Evolutionary conservation across 768 basidiomycete genomes (phyloP).

Genomic region (Russula sp.): DNA sequence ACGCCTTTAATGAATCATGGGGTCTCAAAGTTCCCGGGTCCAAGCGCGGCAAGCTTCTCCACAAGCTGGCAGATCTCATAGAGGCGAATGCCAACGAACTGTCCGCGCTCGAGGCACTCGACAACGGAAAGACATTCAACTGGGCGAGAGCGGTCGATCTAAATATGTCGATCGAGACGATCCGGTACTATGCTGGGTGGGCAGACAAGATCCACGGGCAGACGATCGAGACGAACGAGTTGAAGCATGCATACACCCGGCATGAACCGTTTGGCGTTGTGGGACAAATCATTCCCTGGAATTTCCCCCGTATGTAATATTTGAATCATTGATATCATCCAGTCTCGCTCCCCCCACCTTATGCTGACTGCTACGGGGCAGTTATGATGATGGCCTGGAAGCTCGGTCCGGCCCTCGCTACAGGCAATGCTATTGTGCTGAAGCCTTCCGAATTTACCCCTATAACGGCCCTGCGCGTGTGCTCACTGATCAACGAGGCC

Average conservation of each 20-base stretch:
- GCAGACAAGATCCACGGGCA: constrained; percentile 80
- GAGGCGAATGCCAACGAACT: constrained; percentile 55
- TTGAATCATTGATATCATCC: not conserved
- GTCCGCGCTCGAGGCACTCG: constrained; percentile 65
- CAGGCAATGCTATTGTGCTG: constrained; percentile 54
- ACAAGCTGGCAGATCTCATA: constrained; percentile 57
- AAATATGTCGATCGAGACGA: constrained; percentile 35
- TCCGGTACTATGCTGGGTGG: constrained; percentile 85
- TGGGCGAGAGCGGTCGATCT: constrained; percentile 48
- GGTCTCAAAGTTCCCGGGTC: constrained; percentile 52
- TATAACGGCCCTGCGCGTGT: constrained; percentile 43
- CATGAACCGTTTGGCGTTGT: constrained; percentile 56
- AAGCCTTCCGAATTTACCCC: constrained; percentile 62
- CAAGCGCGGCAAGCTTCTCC: constrained; percentile 47
- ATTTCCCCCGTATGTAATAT: constrained; percentile 40
- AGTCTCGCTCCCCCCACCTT: too few species aligned
- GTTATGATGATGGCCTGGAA: constrained; percentile 55
- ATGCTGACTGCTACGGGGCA: constrained; percentile 2
- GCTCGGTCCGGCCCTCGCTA: constrained; percentile 55
- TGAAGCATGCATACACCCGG: constrained; percentile 49
- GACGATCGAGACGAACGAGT: constrained; percentile 52
- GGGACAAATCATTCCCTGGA: constrained; percentile 61
- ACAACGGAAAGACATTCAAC: constrained; percentile 55
- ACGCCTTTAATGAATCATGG: constrained; percentile 60
- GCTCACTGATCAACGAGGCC: constrained; percentile 43